Evolutionary conservation across 495 filamentous ascomycete species (phyloP).

Genomic region (Aspergillus ellipticus): DNA sequence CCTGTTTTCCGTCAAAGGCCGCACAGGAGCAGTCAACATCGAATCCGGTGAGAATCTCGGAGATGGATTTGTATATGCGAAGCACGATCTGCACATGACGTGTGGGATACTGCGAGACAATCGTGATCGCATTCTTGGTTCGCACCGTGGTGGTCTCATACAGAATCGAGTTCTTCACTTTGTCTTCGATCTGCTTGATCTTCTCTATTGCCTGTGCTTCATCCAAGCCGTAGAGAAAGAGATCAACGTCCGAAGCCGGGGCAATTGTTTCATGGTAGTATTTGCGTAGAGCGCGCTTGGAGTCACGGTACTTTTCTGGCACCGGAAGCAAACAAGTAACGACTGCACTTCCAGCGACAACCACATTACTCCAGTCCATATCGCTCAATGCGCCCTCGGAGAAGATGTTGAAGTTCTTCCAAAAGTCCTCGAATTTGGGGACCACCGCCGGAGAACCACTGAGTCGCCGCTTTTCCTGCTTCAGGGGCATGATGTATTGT

Average conservation of each 20-base stretch:
- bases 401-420: slow-evolving; percentile 72
- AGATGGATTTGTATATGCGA: slow-evolving; percentile 73
- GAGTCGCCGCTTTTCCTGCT: slow-evolving; percentile 52
- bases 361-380: slow-evolving; percentile 72
- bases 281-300: slow-evolving; percentile 59
- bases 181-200: slow-evolving; percentile 71
- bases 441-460: slow-evolving; percentile 64
- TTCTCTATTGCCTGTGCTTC: slow-evolving; percentile 72
- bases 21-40: slow-evolving; percentile 80
- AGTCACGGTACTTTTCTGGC: slow-evolving; percentile 56
- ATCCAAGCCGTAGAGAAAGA: slow-evolving; percentile 75
- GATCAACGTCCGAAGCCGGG: slow-evolving; percentile 78
- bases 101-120: slow-evolving; percentile 75
- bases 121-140: slow-evolving; percentile 81
- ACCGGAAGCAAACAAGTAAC: slow-evolving; percentile 71
- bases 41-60: slow-evolving; percentile 80
- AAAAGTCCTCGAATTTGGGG: slow-evolving; percentile 60
- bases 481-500: slow-evolving; percentile 68
- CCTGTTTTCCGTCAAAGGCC: slow-evolving; percentile 73
- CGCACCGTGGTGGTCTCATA: slow-evolving; percentile 72
- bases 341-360: slow-evolving; percentile 73
- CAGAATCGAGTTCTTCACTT: slow-evolving; percentile 66
- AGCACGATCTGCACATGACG: slow-evolving; percentile 81
- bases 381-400: slow-evolving; percentile 62
- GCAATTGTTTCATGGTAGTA: slow-evolving; percentile 78